phyloP scores from a whole-genome alignment of 768 basidiomycete species.

The Boletus subparvulus region DNA sequence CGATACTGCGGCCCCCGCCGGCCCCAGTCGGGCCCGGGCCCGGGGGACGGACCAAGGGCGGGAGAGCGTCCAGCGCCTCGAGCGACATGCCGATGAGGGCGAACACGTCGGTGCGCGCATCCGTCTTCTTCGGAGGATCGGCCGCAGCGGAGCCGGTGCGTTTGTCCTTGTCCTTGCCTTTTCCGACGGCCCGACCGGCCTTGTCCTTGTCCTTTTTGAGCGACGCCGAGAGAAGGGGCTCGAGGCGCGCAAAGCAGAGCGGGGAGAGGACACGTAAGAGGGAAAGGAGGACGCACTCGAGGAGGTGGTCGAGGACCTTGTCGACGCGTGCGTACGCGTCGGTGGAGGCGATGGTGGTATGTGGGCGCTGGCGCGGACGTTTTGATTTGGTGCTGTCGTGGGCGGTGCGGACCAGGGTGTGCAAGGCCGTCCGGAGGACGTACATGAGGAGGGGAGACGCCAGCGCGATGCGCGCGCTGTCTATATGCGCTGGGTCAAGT shows the following conservation, averaged over 20 bases:
- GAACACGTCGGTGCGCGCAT: slow-evolving; percentile 23
- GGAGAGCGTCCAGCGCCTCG: slow-evolving; percentile 17
- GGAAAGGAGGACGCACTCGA: slow-evolving; percentile 22
- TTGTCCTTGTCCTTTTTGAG: slow-evolving; percentile 12
- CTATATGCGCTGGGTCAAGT: slow-evolving; percentile 10
- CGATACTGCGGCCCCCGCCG: neutral
- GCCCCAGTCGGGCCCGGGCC: neutral
- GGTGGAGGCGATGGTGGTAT: neutral
- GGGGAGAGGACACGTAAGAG: slow-evolving; percentile 20
- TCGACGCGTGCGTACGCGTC: slow-evolving; percentile 9
- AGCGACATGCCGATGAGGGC: slow-evolving; percentile 24
- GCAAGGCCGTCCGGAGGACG: slow-evolving; percentile 23
- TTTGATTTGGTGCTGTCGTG: slow-evolving; percentile 13
- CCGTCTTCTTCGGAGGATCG: neutral
- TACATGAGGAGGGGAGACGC: slow-evolving; percentile 25
- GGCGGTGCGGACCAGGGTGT: slow-evolving; percentile 7
- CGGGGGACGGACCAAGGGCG: neutral
- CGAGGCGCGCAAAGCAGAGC: slow-evolving; percentile 21
- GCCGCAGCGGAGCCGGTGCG: neutral
- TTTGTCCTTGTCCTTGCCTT: slow-evolving; percentile 4
- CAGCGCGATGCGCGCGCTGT: slow-evolving; percentile 20
- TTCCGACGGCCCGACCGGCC: neutral
- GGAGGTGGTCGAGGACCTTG: slow-evolving; percentile 16
- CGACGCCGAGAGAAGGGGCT: neutral
- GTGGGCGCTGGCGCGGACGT: slow-evolving; percentile 7